Base-by-base conservation (phyloP, 2,329 filamentous ascomycete genomes). In the Pseudogymnoascus sp. region DNA sequence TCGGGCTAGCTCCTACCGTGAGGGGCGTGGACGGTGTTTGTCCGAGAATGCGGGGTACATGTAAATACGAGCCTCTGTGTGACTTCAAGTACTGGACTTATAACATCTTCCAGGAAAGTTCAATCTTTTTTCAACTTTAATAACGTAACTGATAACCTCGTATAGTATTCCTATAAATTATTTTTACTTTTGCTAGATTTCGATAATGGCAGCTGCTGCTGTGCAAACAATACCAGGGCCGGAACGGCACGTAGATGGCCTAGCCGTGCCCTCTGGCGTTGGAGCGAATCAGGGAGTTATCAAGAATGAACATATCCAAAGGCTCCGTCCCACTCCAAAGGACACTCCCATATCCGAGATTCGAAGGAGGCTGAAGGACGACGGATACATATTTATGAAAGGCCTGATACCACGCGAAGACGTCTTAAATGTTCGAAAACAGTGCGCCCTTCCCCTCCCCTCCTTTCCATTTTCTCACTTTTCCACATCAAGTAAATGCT, bases 231-330 rank as follows among this genome's bases (percentile, higher is more conserved):
- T 33, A n/a, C 45, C n/a, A 9, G 23, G 45, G 9, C n/a, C 4
- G 25, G 45, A 31, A 12, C n/a, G 45, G 43, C 43, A 52, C 14
- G 23, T 52, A 52, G 43, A 52, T 9, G 28, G 9, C 49, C 8
- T 33, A 25, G 25, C n/a, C 5, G 28, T 55, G 9, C 49, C 28
- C 1, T 18, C 49, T 55, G 49, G 49, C 5, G 33, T 55, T 21
- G 49, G 49, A 55, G 49, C 49, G 25, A 55, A 55, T 14, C 49
- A 55, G 49, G 49, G 49, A 33, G 49, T 55, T 55, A 55, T 55
- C 28, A 55, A 55, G 45, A 25, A 33, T 31, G 49, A 33, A 33
- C 49, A 55, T 21, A 55, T 33, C 14, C 25, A 55, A 55, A 33
- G 49, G 49, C 49, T 55, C 4, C 49, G 49, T 33, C 49, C 49